Base-by-base conservation (phyloP, 2,329 filamentous ascomycete species). In the Ceratocystis destructans region DNA sequence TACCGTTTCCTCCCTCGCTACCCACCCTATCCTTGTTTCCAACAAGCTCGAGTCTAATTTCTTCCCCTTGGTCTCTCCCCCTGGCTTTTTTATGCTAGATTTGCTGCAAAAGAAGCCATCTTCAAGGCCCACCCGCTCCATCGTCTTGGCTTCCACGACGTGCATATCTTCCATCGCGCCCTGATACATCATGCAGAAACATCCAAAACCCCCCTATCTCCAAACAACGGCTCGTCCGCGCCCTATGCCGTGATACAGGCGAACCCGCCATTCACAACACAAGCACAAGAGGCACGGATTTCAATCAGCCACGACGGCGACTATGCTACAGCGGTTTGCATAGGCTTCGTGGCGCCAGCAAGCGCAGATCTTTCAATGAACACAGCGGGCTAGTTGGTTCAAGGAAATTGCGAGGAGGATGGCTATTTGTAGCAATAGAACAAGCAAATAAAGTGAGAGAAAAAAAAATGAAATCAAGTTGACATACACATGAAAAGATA, bases 301-400 rank as follows among this genome's bases (percentile, higher is more conserved):
- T 93, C 87, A 68, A 95, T 96, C 71, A 94, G 88, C 71, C 92
- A 96, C 73, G 92, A 96, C 74, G 86, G 83, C 1, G 87, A 90
- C 6, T 96, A 91, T 75, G 90, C 90, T 8, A 86, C 82, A 22
- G 88, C 87, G 5, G 79, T 87, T 0, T 88, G 86, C 69, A 69
- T 90, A 44, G 84, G 82, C 1, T 69, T 69, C 37, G 59, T 53
- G 15, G 57, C 41, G 50, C 20, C 33, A 15, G 4, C 25, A 46
- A 31, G 22, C 53, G 22, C 15, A 17, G 8, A 2, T 5, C 33
- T 37, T 37, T n/a, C 10, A 31, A 22, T n/a, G 22, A 48, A 8
- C 31, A 31, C 8, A 25, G 20, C 15, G 15, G 1, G 37, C 2
- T 41, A 4, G 37, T 41, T 2, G 10, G 37, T 15, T 41, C 37